These are phyloP conservation scores for Trichaptum fuscoviolaceum DNA, from an alignment of 768 basidiomycete genomes.

Conservation along the genomic window DNA sequence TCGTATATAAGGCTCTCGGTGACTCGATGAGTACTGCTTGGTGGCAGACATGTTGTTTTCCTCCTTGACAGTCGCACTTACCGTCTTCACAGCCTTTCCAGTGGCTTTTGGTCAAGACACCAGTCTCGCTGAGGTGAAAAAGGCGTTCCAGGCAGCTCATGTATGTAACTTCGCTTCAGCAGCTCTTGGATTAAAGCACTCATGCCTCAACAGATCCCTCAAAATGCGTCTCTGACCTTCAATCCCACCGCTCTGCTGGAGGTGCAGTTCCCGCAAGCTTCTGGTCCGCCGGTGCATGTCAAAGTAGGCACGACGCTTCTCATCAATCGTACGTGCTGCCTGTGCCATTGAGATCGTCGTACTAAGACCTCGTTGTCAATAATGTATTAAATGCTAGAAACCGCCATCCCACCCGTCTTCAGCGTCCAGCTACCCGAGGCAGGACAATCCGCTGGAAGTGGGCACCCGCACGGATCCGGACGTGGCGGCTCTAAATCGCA, in stretches of 20 bases:
- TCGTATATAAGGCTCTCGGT: no score
- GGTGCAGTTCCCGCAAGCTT: slow-evolving; percentile 29
- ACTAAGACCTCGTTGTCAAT: no score
- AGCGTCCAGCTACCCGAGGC: slow-evolving; percentile 7
- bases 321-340: slow-evolving; percentile 1
- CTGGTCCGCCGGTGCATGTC: slow-evolving; percentile 25
- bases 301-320: slow-evolving; percentile 31
- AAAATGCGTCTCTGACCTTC: slow-evolving; percentile 27
- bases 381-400: no score
- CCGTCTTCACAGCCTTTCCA: neutral
- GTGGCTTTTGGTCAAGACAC: slow-evolving; percentile 14
- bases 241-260: slow-evolving; percentile 30
- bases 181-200: neutral
- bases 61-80: neutral
- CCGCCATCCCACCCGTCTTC: slow-evolving; percentile 15
- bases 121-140: slow-evolving; percentile 23
- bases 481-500: no score
- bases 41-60: neutral
- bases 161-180: slow-evolving; percentile 15
- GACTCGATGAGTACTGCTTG: no score
- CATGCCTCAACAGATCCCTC: slow-evolving; percentile 26
- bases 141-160: slow-evolving; percentile 25
- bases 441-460: no score
- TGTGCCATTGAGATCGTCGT: no score
- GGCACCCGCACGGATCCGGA: neutral